Evolutionary conservation across 345 rosid genomes (phyloP).

Genomic region (Toxicodendron radicans): DNA sequence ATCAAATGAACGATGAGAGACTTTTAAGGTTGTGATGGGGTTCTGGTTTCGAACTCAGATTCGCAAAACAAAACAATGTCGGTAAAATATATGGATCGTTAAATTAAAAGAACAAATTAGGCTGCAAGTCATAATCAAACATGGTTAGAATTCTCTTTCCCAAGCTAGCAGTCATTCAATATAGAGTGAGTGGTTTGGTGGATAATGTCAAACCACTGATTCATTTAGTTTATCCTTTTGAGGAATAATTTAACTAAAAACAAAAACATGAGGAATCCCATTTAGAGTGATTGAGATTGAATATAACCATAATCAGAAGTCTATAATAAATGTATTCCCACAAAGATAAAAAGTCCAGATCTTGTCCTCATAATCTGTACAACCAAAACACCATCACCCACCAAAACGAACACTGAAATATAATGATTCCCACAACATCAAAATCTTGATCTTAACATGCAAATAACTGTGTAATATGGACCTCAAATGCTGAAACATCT

Average conservation of each 20-base stretch:
- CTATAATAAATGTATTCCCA: constrained; percentile 12
- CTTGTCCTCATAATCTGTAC: constrained; percentile 26
- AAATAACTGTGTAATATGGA: too few relatives aligned
- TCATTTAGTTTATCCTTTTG: constrained; percentile 17
- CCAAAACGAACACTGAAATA: constrained; percentile 15
- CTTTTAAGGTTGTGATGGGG: too few relatives aligned
- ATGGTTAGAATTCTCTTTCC: constrained; percentile 13
- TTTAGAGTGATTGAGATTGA: constrained; percentile 19
- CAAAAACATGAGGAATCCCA: background rate
- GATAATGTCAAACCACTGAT: constrained; percentile 23
- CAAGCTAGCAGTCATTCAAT: constrained; percentile 13
- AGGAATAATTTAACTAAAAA: background rate
- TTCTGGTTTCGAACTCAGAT: too few relatives aligned
- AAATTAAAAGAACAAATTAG: constrained; percentile 9
- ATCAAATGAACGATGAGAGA: too few relatives aligned
- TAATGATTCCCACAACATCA: background rate
- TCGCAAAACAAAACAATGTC: too few relatives aligned
- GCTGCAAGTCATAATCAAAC: constrained; percentile 18
- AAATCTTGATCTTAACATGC: too few relatives aligned
- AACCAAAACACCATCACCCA: constrained; percentile 19
- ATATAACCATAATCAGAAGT: constrained; percentile 8
- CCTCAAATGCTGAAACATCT: too few relatives aligned
- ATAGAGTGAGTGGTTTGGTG: constrained; percentile 9
- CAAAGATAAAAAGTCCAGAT: constrained; percentile 22
- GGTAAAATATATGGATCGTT: too few relatives aligned